A percentile compares a stretch with the other conserved stretches of the same genome.
These are phyloP conservation scores for Penicillium sp. DNA, from an alignment of 2,329 filamentous ascomycete species.

Conservation along the genomic window DNA sequence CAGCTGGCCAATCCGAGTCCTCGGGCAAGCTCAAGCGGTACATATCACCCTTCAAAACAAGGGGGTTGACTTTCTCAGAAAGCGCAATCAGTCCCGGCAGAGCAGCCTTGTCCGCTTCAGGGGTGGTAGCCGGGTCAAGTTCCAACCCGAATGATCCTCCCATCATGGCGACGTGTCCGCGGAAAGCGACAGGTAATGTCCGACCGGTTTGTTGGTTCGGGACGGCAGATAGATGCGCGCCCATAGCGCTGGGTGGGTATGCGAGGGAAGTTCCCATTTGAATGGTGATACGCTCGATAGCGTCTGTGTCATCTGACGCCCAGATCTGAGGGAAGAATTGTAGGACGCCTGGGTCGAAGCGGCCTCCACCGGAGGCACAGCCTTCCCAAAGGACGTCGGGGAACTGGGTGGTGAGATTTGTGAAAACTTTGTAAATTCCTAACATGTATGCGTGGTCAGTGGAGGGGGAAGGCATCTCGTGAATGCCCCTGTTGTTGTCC, in stretches of 20 bases:
- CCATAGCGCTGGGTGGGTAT: slow-evolving; percentile 64
- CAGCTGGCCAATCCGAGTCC: slow-evolving; percentile 62
- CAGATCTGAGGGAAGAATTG: slow-evolving; percentile 67
- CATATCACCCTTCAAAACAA: slow-evolving; percentile 59
- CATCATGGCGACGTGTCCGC: slow-evolving; percentile 67
- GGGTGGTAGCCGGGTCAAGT: slow-evolving; percentile 56
- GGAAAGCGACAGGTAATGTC: slow-evolving; percentile 58
- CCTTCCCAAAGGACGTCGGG: slow-evolving; percentile 66
- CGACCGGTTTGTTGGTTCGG: slow-evolving; percentile 60
- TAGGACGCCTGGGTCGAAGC: slow-evolving; percentile 63
- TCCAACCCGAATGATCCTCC: slow-evolving; percentile 67
- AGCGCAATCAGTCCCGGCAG: slow-evolving; percentile 57
- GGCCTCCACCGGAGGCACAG: slow-evolving; percentile 63
- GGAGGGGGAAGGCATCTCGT: slow-evolving; percentile 57
- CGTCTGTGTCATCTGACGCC: slow-evolving; percentile 67
- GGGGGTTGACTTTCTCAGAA: slow-evolving; percentile 58
- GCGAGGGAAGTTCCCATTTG: slow-evolving; percentile 64
- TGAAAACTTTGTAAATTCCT: slow-evolving; percentile 63
- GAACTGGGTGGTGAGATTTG: slow-evolving; percentile 59
- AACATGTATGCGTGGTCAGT: slow-evolving; percentile 62
- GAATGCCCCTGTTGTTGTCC: slow-evolving; percentile 67
- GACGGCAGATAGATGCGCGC: slow-evolving; percentile 62
- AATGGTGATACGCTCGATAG: slow-evolving; percentile 59
- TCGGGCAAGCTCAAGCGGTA: slow-evolving; percentile 61
- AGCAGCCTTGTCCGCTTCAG: slow-evolving; percentile 51